phyloP scores from a whole-genome alignment of 2,329 filamentous ascomycete species.

The Shiraia bambusicola region DNA sequence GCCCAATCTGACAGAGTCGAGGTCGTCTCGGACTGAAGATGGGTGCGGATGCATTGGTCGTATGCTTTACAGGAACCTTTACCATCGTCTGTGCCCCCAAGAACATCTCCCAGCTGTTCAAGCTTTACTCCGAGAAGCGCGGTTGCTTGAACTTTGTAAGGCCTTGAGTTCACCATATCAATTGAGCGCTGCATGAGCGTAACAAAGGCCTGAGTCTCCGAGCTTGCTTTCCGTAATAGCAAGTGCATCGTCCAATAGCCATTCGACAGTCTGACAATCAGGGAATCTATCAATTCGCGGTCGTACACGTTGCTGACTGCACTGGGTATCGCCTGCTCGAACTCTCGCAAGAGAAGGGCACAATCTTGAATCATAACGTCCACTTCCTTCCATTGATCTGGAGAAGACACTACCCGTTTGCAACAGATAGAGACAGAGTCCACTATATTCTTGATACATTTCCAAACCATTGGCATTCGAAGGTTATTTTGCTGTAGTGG shows the following conservation, averaged over 20 bases:
- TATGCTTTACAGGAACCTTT: constrained; percentile 62
- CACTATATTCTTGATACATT: constrained; percentile 35
- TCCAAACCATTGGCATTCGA: constrained; percentile 26
- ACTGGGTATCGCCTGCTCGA: constrained; percentile 20
- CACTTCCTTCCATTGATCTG: constrained; percentile 33
- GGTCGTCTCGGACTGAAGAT: constrained; percentile 61
- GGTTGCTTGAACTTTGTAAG: constrained; percentile 58
- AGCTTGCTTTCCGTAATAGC: constrained; percentile 50
- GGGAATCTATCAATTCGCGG: constrained; percentile 8
- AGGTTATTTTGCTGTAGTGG: constrained; percentile 21
- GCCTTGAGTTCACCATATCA: constrained; percentile 59
- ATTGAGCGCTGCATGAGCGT: constrained; percentile 65
- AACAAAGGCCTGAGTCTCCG: constrained; percentile 51
- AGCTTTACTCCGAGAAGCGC: constrained; percentile 65
- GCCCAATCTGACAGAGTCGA: constrained; percentile 56
- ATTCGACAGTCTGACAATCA: constrained; percentile 67
- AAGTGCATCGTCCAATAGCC: constrained; percentile 68
- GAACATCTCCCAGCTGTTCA: constrained; percentile 65
- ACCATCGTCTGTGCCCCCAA: constrained; percentile 54
- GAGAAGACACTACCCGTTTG: constrained; percentile 25
- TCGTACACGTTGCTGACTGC: constrained; percentile 1
- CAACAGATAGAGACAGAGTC: constrained; percentile 41
- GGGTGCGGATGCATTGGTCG: constrained; percentile 61
- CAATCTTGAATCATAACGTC: constrained; percentile 38
- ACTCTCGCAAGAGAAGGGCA: constrained; percentile 26